Conservation (phyloP, 768 basidiomycete species). For the Postia placenta region DNA sequence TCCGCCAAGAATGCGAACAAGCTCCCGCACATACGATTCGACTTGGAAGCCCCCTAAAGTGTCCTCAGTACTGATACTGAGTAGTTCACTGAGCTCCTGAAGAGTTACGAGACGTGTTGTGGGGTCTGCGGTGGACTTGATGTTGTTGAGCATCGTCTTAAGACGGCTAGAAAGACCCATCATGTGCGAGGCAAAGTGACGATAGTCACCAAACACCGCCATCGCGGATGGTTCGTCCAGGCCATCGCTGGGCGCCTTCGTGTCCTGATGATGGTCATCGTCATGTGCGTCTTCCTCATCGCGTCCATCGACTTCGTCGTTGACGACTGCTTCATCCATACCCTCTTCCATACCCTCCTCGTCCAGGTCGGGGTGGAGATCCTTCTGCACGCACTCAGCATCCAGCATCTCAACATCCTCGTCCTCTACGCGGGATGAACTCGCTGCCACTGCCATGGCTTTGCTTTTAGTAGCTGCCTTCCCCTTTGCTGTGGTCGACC, state of each 20-base stretch:
- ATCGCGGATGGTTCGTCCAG: slow-evolving; percentile 67
- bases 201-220: slow-evolving; percentile 83
- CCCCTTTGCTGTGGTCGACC: slow-evolving; percentile 49
- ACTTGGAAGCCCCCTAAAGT: slow-evolving; percentile 93
- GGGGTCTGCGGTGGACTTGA: slow-evolving; percentile 78
- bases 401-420: slow-evolving; percentile 79
- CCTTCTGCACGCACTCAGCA: slow-evolving; percentile 45
- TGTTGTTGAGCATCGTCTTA: slow-evolving; percentile 85
- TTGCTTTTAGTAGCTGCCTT: slow-evolving; percentile 38
- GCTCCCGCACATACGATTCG: slow-evolving; percentile 85
- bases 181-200: slow-evolving; percentile 90
- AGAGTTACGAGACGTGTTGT: slow-evolving; percentile 84
- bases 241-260: slow-evolving; percentile 30
- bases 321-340: slow-evolving; percentile 34
- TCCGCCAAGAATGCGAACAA: slow-evolving; percentile 86
- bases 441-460: slow-evolving; percentile 38
- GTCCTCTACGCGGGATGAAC: slow-evolving; percentile 59
- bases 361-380: slow-evolving; percentile 39
- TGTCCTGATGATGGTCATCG: slow-evolving; percentile 42
- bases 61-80: slow-evolving; percentile 96
- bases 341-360: slow-evolving; percentile 42
- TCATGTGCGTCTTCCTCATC: slow-evolving; percentile 40
- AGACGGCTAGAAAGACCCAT: slow-evolving; percentile 80
- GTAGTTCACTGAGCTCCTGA: slow-evolving; percentile 90
- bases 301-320: slow-evolving; percentile 43